phyloP scores from a whole-genome alignment of 179 eudicot genomes.

The Silene coronaria region DNA sequence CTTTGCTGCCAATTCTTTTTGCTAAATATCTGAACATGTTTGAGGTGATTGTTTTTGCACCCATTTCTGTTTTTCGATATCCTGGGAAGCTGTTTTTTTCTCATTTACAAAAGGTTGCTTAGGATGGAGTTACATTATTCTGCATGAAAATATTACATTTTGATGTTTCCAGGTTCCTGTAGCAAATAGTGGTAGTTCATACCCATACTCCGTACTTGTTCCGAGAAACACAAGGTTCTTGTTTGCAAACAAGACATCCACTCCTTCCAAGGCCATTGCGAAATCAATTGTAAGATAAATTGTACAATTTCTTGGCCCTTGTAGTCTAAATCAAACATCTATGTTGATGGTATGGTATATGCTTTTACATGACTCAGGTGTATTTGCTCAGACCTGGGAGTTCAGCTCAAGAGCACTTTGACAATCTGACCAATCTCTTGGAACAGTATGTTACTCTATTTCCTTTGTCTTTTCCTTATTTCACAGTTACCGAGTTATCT shows the following conservation, averaged over 20 bases:
- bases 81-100: not conserved
- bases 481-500: conserved; percentile 2
- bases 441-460: conserved; percentile 67
- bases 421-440: conserved; percentile 76
- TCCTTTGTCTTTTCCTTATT: conserved; percentile 5
- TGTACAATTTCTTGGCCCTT: not conserved
- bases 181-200: conserved; percentile 78
- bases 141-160: conserved; percentile 11
- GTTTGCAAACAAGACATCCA: conserved; percentile 64
- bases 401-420: conserved; percentile 64
- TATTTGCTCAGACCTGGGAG: conserved; percentile 74
- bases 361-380: conserved; percentile 48
- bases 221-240: conserved; percentile 92
- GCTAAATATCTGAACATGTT: conserved; percentile 81
- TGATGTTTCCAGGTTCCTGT: conserved; percentile 72
- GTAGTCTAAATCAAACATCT: not conserved
- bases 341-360: conserved; percentile 6
- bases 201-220: conserved; percentile 84
- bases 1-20: conserved; percentile 65
- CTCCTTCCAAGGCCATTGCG: conserved; percentile 90
- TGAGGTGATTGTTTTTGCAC: conserved; percentile 47
- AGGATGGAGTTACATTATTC: conserved; percentile 9
- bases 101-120: not conserved
- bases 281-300: conserved; percentile 78
- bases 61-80: not conserved